A percentile compares a stretch with the other conserved stretches of the same genome.
Conservation (phyloP, 192 early-diverging fungal genomes). For the Backusella australiensis region DNA sequence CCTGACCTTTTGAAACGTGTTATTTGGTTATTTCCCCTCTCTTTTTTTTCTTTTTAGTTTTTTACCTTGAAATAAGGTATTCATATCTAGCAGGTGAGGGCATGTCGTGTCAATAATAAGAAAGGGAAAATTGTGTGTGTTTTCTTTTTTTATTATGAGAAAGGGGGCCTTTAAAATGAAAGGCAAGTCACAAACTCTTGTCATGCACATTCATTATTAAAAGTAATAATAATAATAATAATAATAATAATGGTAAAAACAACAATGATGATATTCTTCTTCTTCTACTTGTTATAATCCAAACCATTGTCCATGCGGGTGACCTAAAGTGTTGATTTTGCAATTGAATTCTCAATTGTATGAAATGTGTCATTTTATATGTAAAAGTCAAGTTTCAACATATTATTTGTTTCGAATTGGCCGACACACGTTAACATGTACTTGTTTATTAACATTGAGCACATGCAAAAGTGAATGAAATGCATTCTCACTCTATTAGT, state of each 20-base stretch:
- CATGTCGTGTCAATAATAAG: neutral
- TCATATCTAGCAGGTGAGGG: slow-evolving; percentile 28
- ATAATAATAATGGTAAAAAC: too few relatives aligned
- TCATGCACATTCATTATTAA: neutral
- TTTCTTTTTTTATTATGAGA: neutral
- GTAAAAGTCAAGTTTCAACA: too few relatives aligned
- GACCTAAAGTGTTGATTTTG: too few relatives aligned
- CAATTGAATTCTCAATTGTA: neutral
- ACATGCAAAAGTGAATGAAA: neutral
- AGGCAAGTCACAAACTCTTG: neutral
- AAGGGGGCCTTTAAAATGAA: neutral
- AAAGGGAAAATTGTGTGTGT: neutral
- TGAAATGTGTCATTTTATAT: neutral
- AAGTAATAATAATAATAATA: too few relatives aligned
- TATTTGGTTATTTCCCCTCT: neutral
- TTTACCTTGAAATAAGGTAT: slow-evolving; percentile 38
- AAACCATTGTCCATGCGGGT: too few relatives aligned
- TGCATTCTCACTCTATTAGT: neutral
- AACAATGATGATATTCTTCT: too few relatives aligned
- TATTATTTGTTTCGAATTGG: neutral
- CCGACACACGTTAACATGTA: neutral
- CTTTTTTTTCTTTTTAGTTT: neutral
- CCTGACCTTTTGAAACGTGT: slow-evolving; percentile 32
- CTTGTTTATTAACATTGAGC: neutral
- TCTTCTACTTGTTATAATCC: too few relatives aligned